Evolutionary conservation across 495 filamentous ascomycete species (phyloP).

Genomic region (Podospora conica): DNA sequence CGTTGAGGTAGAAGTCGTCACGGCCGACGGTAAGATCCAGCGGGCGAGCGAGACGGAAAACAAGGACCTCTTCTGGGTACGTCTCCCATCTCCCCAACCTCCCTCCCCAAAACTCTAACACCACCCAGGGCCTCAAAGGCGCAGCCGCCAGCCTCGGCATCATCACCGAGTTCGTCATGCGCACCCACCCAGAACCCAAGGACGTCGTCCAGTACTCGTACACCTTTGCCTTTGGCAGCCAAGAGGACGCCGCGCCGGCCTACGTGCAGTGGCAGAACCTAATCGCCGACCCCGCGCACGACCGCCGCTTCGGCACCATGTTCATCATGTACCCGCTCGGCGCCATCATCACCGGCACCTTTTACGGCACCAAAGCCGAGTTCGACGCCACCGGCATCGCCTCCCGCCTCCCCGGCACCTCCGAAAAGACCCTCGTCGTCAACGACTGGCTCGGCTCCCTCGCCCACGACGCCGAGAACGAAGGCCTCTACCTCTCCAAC

Average conservation of each 20-base stretch:
- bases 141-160: conserved; percentile 59
- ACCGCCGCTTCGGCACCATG: conserved; percentile 47
- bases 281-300: conserved; percentile 45
- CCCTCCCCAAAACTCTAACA: conserved; percentile 19
- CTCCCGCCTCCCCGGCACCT: conserved; percentile 34
- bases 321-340: conserved; percentile 47
- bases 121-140: conserved; percentile 46
- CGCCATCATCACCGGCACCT: conserved; percentile 45
- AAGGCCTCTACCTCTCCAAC: conserved; percentile 39
- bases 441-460: conserved; percentile 53
- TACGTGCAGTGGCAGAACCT: conserved; percentile 40
- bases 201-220: conserved; percentile 48
- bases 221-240: conserved; percentile 38
- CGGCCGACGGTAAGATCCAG: conserved; percentile 51
- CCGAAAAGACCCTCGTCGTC: conserved; percentile 33
- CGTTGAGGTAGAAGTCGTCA: conserved; percentile 53
- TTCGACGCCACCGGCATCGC: conserved; percentile 43
- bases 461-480: conserved; percentile 44
- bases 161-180: conserved; percentile 57
- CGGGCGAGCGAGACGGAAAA: conserved; percentile 46
- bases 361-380: conserved; percentile 48
- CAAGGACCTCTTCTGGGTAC: conserved; percentile 53
- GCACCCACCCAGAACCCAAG: conserved; percentile 52
- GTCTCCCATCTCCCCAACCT: not conserved
- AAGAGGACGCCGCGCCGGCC: conserved; percentile 35